Conservation (phyloP, 352 stramenopile genomes). For the Globisporangium iwayamae region DNA sequence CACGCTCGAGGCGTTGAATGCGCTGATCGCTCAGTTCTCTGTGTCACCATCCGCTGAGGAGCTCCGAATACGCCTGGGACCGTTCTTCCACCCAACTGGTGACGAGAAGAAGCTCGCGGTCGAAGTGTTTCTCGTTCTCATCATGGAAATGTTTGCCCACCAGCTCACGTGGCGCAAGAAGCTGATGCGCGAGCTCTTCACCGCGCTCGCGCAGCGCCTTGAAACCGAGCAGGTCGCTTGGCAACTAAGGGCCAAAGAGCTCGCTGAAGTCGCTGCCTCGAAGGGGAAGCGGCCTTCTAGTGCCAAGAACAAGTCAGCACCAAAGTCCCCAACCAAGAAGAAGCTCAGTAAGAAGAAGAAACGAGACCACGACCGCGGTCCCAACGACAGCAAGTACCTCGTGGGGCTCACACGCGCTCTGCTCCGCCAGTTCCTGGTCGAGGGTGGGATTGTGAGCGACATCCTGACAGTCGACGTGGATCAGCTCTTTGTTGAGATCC, state of each 20-base stretch:
- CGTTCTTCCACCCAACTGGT: conserved; percentile 50
- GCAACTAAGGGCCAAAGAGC: conserved; percentile 16
- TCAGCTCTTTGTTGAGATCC: conserved; percentile 29
- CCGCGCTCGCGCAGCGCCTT: conserved; percentile 30
- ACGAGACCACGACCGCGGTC: conserved; percentile 13
- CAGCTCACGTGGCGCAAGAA: conserved; percentile 47
- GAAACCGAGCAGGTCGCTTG: conserved; percentile 18
- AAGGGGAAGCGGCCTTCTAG: conserved; percentile 2
- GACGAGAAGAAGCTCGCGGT: conserved; percentile 53
- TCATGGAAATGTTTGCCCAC: conserved; percentile 40
- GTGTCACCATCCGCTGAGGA: conserved; percentile 26
- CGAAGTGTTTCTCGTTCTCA: conserved; percentile 44
- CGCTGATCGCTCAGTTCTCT: conserved; percentile 38
- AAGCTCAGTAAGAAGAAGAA: conserved; percentile 29
- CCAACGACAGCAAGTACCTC: conserved; percentile 30
- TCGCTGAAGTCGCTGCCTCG: background rate
- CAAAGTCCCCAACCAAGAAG: conserved; percentile 12
- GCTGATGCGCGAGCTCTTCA: conserved; percentile 40
- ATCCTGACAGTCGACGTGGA: conserved; percentile 36
- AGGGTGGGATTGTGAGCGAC: conserved; percentile 33
- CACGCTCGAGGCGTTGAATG: conserved; percentile 51
- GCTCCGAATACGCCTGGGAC: conserved; percentile 27
- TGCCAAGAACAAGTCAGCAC: conserved; percentile 6
- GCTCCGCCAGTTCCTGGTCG: conserved; percentile 34
- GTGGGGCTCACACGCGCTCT: conserved; percentile 33